A percentile compares a stretch with the other conserved stretches of the same genome.
phyloP scores from a whole-genome alignment of 192 early-diverging fungal species.

The Rhizophagus sp. region DNA sequence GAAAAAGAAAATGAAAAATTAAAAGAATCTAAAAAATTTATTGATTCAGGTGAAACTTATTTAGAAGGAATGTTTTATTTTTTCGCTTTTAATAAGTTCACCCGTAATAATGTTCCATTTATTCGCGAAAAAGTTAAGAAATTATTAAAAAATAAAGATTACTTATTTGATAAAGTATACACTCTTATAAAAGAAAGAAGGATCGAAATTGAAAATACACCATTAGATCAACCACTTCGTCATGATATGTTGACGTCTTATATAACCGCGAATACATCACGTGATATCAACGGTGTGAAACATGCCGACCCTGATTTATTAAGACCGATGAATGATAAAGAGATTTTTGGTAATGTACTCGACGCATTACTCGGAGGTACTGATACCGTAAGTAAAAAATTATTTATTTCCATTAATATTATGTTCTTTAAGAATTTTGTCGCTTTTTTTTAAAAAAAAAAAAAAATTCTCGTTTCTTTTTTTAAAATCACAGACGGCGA shows the following conservation, averaged over 20 bases:
- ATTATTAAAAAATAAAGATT: background rate
- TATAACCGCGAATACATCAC: slow-evolving; percentile 1
- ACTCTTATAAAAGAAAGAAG: slow-evolving; percentile 3
- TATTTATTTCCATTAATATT: background rate
- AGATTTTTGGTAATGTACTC: background rate
- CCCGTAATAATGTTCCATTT: background rate
- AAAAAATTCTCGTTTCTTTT: background rate
- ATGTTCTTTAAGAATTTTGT: background rate
- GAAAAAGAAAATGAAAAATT: background rate
- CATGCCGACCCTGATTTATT: background rate
- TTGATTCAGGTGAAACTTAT: background rate
- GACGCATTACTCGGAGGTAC: background rate
- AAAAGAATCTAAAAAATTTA: background rate
- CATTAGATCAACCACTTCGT: background rate
- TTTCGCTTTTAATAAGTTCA: background rate
- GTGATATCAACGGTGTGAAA: background rate
- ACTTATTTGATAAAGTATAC: background rate
- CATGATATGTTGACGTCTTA: background rate
- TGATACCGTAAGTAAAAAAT: slow-evolving; percentile 9
- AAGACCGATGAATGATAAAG: slow-evolving; percentile 14
- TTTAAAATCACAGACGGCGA: slow-evolving; percentile 7
- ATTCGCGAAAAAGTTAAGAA: background rate
- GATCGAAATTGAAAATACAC: background rate
- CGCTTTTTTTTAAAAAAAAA: background rate
- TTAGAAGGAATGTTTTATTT: background rate